Conservation (phyloP, 768 basidiomycete genomes). For the Lentinus brumalis region DNA sequence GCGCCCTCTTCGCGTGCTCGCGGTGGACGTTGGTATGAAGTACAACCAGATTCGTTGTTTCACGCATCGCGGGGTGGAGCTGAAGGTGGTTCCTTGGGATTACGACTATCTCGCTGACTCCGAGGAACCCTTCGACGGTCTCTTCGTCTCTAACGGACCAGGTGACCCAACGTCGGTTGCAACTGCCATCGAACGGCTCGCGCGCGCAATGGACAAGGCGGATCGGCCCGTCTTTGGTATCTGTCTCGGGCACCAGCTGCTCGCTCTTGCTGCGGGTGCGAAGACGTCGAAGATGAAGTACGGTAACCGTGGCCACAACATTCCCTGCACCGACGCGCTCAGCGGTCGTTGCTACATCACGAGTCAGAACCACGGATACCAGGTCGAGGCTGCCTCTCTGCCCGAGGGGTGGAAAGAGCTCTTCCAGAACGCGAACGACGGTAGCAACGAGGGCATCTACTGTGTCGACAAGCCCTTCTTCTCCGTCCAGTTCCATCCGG, state of each 20-base stretch:
- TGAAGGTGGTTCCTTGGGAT: conserved; percentile 98
- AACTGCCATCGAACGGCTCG: conserved; percentile 68
- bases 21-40: conserved; percentile 99
- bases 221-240: conserved; percentile 96
- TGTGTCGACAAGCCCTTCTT: conserved; percentile 93
- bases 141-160: conserved; percentile 97
- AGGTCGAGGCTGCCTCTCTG: conserved; percentile 83
- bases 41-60: conserved; percentile 99
- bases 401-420: conserved; percentile 89
- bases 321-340: conserved; percentile 92
- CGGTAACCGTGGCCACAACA: conserved; percentile 98
- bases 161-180: conserved; percentile 90
- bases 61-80: conserved; percentile 84
- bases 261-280: conserved; percentile 93
- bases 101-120: conserved; percentile 74
- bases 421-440: conserved; percentile 96
- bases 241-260: conserved; percentile 95
- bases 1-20: conserved; percentile 80
- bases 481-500: conserved; percentile 99
- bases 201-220: conserved; percentile 65
- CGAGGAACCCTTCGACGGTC: conserved; percentile 89
- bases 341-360: conserved; percentile 99
- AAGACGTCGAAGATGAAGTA: conserved; percentile 99
- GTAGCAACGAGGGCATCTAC: conserved; percentile 97
- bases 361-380: conserved; percentile 97